Evolutionary conservation across 352 stramenopile species (phyloP), one percentile per base, ranked within the genome.

Genomic region (Globisporangium echinulatum): DNA sequence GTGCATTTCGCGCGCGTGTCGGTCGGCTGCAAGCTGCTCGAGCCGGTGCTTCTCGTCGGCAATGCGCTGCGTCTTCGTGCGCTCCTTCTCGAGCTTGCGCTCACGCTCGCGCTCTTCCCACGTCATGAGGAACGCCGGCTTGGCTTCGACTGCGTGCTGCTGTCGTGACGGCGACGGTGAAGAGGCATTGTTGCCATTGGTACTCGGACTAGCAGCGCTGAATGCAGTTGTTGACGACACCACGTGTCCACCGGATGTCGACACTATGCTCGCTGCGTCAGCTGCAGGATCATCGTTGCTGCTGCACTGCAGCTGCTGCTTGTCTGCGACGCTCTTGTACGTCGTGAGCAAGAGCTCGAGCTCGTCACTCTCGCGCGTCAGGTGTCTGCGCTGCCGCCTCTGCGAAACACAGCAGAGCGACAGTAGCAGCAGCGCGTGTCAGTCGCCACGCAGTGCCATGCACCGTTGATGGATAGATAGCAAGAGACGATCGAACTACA

Each of bases 51-150:
- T 87, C 57, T 93, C 81, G 0, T 85, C 68, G 14, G 84, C 69
- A 36, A 93, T 90, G 14, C 79, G 79, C 37, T 78, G 65, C 0
- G 68, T 58, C 56, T 85, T 88, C 15, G 71, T 75, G 0, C 67
- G 37, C 25, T 87, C 77, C 52, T 92, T 90, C 49, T 87, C 75
- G 37, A 80, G 58, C 46, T 71, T 75, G 11, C 75, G 67, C 44
- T 82, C 69, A 47, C 68, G 68, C 61, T 90, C 79, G 7, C 83
- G 75, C 62, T 92, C 79, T 62, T 92, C 79, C 75, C 79, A 92
- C 5, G 73, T 87, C 68, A 82, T 80, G 44, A 90, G 68, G 49
- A 92, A 82, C 2, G 66, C 58, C 4, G 81, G 79, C 33, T 83
- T 85, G 54, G 48, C 14, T 36, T 42, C 49, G n/a, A 44, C 11